These are phyloP conservation scores for Rubroboletus satanas DNA, from an alignment of 768 basidiomycete genomes.

Conservation along the genomic window DNA sequence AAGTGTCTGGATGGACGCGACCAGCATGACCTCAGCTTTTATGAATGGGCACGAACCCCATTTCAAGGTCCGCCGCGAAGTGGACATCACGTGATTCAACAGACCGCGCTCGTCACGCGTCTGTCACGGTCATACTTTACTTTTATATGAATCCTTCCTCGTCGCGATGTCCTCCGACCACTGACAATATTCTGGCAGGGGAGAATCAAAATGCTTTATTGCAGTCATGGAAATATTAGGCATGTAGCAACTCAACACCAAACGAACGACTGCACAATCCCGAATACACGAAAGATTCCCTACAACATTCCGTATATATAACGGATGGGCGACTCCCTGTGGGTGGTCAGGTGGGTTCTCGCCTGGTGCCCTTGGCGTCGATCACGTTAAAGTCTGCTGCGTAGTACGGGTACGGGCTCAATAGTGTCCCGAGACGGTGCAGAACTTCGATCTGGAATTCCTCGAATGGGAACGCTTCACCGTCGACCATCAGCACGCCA, in stretches of 20 bases:
- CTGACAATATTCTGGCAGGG: neutral
- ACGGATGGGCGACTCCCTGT: neutral
- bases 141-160: conserved; percentile 4
- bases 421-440: conserved; percentile 56
- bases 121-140: conserved; percentile 24
- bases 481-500: conserved; percentile 69
- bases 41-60: conserved; percentile 31
- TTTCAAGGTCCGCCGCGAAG: conserved; percentile 33
- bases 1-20: conserved; percentile 28
- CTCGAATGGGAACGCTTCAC: conserved; percentile 70
- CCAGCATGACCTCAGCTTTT: conserved; percentile 26
- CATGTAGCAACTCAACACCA: neutral
- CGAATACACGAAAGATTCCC: neutral
- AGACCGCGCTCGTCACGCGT: conserved; percentile 36
- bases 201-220: neutral
- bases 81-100: conserved; percentile 33
- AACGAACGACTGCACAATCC: neutral
- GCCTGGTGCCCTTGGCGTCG: conserved; percentile 24
- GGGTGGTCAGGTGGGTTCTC: conserved; percentile 4
- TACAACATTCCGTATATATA: neutral
- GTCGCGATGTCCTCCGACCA: neutral
- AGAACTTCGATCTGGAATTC: conserved; percentile 78
- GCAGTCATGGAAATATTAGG: neutral
- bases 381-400: conserved; percentile 46
- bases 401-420: conserved; percentile 56